Evolutionary conservation across 1,284 basidiomycete species (phyloP), one percentile per base, ranked within the genome.

Genomic region (Boletus nobilissimus): DNA sequence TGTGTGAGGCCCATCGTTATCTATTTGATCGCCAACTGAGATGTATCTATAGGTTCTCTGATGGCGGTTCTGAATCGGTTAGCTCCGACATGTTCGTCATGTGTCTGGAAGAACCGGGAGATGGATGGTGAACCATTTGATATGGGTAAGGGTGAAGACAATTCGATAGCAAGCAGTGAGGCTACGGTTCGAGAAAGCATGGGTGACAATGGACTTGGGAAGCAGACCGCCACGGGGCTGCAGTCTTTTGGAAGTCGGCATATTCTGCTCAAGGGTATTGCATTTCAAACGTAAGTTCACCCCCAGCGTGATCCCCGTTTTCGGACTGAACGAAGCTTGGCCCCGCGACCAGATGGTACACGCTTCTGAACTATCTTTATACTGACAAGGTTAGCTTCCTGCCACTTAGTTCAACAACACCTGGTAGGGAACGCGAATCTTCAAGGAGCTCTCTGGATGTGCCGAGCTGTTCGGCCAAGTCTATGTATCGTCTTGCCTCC

Each of bases 401-500:
- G 10, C 54, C 54, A 10, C 83, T 84, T 32, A 73, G 66, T 51
- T 83, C 83, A 2, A 34, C 68, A 4, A 22, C 39, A 6, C 24
- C 40, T 8, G 22, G 48, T 32, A 67, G 43, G 8, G 65, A 60
- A 18, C 29, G 7, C 3, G 29, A 18, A 48, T 72, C 72, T 26
- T 75, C 51, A 29, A 62, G 66, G 7, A 71, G 65, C 67, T 70
- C 62, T 8, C 3, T 36, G 8, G 76, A 78, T 18, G 65, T 51
- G 32, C 80, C 82, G 5, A 75, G 51, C 36, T 84, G 83, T 72
- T 84, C 83, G 5, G 83, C 85, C 1, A 84, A 84, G 70, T 86
- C 84, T 0, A 86, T 86, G 82, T 84, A 85, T 73, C 81, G 79
- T 29, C 82, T 84, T 4, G 82, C 83, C 3, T 77, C 64, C 34